Conservation (phyloP, 108 stramenopile species). For the Schizochytrium sp. region DNA sequence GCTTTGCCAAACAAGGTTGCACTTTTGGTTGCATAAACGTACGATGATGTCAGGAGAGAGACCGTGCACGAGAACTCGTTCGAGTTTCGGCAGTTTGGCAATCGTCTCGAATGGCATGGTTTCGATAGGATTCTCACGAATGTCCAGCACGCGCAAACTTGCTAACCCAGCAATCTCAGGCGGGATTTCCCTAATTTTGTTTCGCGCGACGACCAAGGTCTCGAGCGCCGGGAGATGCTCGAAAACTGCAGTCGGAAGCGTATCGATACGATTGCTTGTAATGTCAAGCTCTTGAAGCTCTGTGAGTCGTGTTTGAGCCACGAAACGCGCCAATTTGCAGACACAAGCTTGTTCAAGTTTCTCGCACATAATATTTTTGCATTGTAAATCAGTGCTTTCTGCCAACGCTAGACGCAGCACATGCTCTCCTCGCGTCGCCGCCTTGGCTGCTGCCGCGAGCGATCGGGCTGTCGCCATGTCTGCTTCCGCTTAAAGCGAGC, state of each 20-base stretch:
- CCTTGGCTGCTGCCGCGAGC: neutral
- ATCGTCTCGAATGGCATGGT: neutral
- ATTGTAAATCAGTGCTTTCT: conserved; percentile 34
- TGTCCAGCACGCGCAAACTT: neutral
- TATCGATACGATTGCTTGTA: conserved; percentile 24
- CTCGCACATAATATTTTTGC: conserved; percentile 44
- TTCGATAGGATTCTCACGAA: neutral
- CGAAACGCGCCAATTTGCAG: conserved; percentile 33
- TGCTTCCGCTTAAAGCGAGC: neutral
- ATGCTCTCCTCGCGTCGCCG: neutral
- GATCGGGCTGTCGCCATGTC: neutral
- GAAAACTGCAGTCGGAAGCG: conserved; percentile 35
- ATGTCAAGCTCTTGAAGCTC: conserved; percentile 31
- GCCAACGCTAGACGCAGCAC: conserved; percentile 23
- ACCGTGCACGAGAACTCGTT: neutral
- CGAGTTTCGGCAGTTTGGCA: neutral
- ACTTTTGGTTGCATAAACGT: neutral
- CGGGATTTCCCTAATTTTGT: conserved; percentile 24
- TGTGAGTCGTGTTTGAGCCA: neutral
- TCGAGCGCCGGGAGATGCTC: conserved; percentile 32
- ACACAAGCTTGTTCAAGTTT: conserved; percentile 39
- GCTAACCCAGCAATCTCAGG: neutral
- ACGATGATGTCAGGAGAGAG: neutral
- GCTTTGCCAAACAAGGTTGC: too few species aligned
- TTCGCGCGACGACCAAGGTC: conserved; percentile 22